Conservation (phyloP, 495 filamentous ascomycete species). For the Penicillium longicatenatum region DNA sequence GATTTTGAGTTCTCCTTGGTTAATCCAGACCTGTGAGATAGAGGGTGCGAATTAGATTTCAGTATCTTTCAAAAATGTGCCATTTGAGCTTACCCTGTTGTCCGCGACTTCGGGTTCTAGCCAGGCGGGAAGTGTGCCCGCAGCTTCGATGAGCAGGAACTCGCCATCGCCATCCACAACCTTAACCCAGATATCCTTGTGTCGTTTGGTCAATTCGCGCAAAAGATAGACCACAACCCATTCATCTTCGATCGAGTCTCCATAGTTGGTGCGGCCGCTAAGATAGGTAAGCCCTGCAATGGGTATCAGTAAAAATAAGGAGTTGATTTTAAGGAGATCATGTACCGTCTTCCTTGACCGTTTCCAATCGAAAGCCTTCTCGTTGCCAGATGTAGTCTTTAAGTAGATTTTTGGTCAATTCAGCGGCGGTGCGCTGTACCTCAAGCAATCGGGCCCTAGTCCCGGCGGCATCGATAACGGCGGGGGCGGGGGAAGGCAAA, state of each 20-base stretch:
- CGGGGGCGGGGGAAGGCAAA: conserved; percentile 51
- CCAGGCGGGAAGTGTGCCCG: conserved; percentile 84
- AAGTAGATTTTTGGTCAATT: conserved; percentile 61
- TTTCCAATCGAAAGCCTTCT: conserved; percentile 66
- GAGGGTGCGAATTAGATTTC: background rate
- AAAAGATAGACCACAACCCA: conserved; percentile 94
- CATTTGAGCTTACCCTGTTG: conserved; percentile 62
- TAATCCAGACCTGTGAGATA: conserved; percentile 65
- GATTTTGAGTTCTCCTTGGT: conserved; percentile 70
- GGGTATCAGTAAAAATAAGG: background rate
- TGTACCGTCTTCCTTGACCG: conserved; percentile 62
- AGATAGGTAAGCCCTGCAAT: conserved; percentile 50
- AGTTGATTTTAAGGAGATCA: background rate
- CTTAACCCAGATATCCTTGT: conserved; percentile 76
- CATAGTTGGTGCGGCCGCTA: conserved; percentile 76
- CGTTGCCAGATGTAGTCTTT: conserved; percentile 96
- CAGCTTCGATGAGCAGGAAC: conserved; percentile 93
- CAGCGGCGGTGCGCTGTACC: conserved; percentile 67
- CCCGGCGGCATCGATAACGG: conserved; percentile 52
- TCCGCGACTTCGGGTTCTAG: conserved; percentile 87
- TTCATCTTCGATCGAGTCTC: conserved; percentile 94
- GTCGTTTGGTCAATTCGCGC: conserved; percentile 74
- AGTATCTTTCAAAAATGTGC: background rate
- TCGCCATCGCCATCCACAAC: conserved; percentile 89
- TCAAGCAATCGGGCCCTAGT: conserved; percentile 62